A percentile compares a stretch with the other conserved stretches of the same genome.
Evolutionary conservation across 129 eudicot species (phyloP).

Genomic region (Heracleum sosnowskyi): DNA sequence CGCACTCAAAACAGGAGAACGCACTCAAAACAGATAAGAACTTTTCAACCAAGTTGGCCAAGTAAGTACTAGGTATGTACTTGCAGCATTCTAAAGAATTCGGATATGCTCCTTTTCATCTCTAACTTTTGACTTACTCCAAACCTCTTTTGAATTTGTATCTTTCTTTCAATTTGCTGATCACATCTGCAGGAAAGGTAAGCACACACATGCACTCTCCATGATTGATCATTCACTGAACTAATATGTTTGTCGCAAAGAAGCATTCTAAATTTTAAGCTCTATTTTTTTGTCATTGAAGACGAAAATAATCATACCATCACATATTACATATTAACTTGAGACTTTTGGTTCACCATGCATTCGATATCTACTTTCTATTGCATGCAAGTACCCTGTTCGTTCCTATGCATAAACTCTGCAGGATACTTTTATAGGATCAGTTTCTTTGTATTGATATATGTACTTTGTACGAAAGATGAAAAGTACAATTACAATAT

Average conservation of each 20-base stretch:
- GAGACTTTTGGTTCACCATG: background rate
- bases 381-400: background rate
- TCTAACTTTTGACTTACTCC: background rate
- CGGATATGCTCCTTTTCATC: background rate
- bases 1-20: conserved; percentile 16
- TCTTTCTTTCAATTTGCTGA: background rate
- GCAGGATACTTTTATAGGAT: background rate
- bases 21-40: conserved; percentile 9
- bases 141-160: background rate
- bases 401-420: background rate
- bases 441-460: background rate
- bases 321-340: background rate
- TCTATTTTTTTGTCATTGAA: background rate
- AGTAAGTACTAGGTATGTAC: background rate
- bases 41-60: conserved; percentile 8
- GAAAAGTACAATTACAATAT: background rate
- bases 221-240: background rate
- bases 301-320: background rate
- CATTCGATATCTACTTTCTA: background rate
- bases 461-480: background rate
- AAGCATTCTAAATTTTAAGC: background rate
- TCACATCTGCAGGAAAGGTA: conserved; percentile 1
- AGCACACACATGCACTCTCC: background rate
- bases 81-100: background rate
- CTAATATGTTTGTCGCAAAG: background rate